Conservation (phyloP, 495 filamentous ascomycete genomes). For the Jackrogersella multiformis region DNA sequence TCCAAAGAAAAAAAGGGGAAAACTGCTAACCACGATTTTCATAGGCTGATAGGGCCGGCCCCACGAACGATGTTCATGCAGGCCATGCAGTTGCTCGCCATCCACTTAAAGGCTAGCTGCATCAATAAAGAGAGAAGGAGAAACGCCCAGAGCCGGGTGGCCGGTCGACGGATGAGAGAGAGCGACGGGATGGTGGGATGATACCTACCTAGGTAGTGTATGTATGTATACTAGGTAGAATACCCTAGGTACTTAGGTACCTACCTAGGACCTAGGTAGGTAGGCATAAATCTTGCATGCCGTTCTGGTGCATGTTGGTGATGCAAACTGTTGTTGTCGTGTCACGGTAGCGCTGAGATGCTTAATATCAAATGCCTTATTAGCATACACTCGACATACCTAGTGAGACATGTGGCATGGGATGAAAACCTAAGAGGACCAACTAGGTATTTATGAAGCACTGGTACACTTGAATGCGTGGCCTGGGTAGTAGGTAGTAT, state of each 20-base stretch:
- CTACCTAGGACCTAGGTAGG: too few species aligned
- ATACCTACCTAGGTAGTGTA: too few species aligned
- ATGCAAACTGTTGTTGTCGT: conserved; percentile 14
- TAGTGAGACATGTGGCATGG: conserved; percentile 17
- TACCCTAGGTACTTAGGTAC: too few species aligned
- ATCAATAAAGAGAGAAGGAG: conserved; percentile 15
- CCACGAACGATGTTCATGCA: conserved; percentile 40
- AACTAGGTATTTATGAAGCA: neutral
- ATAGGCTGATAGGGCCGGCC: conserved; percentile 28
- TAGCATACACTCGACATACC: conserved; percentile 8
- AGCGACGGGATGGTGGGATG: neutral
- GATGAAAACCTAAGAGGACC: conserved; percentile 1
- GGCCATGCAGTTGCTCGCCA: conserved; percentile 27
- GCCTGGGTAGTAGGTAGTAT: conserved; percentile 1
- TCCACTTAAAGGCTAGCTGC: conserved; percentile 35
- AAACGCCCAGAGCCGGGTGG: conserved; percentile 9
- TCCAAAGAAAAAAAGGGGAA: conserved; percentile 29
- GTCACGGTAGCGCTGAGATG: conserved; percentile 17
- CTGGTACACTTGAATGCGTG: too few species aligned
- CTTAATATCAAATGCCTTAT: conserved; percentile 9
- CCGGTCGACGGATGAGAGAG: conserved; percentile 4
- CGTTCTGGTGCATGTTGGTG: conserved; percentile 8
- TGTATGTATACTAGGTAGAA: too few species aligned
- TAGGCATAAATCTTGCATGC: conserved; percentile 21
- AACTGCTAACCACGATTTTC: conserved; percentile 9